Percentiles rank a stretch among this genome's conserved stretches.
phyloP scores from a whole-genome alignment of 1,139 yeast genomes.

The Lodderomyces oxycetoniae region DNA sequence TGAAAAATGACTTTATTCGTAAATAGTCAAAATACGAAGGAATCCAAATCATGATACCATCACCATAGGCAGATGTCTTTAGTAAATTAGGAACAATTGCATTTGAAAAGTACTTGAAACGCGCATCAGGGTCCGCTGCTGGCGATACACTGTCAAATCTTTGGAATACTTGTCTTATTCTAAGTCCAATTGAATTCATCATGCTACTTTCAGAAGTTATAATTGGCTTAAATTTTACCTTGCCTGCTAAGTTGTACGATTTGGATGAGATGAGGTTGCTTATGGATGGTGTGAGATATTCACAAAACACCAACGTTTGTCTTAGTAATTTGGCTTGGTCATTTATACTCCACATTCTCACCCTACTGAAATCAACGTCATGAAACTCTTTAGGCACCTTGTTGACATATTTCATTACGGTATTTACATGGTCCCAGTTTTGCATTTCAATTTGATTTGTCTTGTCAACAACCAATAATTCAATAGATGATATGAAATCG shows the following conservation, averaged over 20 bases:
- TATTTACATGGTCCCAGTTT: conserved; percentile 81
- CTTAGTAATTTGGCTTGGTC: conserved; percentile 72
- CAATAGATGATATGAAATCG: conserved; percentile 87
- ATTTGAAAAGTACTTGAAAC: conserved; percentile 77
- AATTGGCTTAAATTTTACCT: conserved; percentile 48
- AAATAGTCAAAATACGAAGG: conserved; percentile 87
- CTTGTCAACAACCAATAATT: conserved; percentile 72
- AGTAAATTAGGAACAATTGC: conserved; percentile 66
- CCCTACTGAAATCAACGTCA: conserved; percentile 87
- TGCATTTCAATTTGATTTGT: conserved; percentile 89
- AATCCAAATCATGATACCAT: conserved; percentile 75
- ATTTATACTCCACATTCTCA: conserved; percentile 88
- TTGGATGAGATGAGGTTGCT: conserved; percentile 57
- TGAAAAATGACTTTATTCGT: conserved; percentile 68
- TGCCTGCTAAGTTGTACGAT: conserved; percentile 64
- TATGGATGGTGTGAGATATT: conserved; percentile 75
- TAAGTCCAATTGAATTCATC: conserved; percentile 50
- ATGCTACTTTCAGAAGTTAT: conserved; percentile 36
- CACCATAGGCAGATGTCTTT: conserved; percentile 52
- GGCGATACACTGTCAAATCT: conserved; percentile 60
- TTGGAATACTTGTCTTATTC: conserved; percentile 68
- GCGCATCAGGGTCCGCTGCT: conserved; percentile 64
- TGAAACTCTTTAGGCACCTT: conserved; percentile 70
- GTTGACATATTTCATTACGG: conserved; percentile 69
- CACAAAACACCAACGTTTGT: conserved; percentile 73